A percentile compares a stretch with the other conserved stretches of the same genome.
phyloP scores from a whole-genome alignment of 106 monocot species.

The Triglochin maritima region DNA sequence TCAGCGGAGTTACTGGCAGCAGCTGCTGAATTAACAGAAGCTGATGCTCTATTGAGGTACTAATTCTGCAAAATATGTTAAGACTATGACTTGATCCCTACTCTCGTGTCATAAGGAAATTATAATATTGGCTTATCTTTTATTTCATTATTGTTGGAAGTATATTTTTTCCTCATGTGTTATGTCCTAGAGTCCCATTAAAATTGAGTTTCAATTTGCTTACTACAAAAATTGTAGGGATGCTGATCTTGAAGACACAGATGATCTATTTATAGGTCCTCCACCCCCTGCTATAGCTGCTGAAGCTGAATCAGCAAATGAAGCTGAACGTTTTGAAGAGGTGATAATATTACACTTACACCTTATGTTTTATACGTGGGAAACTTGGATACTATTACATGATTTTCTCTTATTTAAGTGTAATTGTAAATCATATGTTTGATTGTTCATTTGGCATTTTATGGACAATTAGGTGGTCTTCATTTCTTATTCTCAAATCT shows the following conservation, averaged over 20 bases:
- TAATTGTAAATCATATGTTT: too few species aligned
- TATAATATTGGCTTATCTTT: too few species aligned
- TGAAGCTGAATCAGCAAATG: conserved; percentile 92
- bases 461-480: too few species aligned
- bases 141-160: too few species aligned
- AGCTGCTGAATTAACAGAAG: conserved; percentile 84
- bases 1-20: conserved; percentile 85
- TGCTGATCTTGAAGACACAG: conserved; percentile 51
- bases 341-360: conserved; percentile 14
- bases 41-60: conserved; percentile 66
- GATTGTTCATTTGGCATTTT: too few species aligned
- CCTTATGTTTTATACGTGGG: not conserved
- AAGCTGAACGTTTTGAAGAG: conserved; percentile 99
- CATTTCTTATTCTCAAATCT: too few species aligned
- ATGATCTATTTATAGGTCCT: conserved; percentile 88
- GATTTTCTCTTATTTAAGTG: too few species aligned
- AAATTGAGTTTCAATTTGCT: not conserved
- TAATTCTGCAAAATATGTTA: not conserved
- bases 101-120: too few species aligned
- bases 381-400: too few species aligned
- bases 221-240: conserved; percentile 34
- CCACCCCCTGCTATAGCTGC: conserved; percentile 87
- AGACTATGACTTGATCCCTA: too few species aligned
- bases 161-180: too few species aligned
- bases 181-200: too few species aligned